Conservation (phyloP, 495 filamentous ascomycete species). For the Podospora comata region DNA sequence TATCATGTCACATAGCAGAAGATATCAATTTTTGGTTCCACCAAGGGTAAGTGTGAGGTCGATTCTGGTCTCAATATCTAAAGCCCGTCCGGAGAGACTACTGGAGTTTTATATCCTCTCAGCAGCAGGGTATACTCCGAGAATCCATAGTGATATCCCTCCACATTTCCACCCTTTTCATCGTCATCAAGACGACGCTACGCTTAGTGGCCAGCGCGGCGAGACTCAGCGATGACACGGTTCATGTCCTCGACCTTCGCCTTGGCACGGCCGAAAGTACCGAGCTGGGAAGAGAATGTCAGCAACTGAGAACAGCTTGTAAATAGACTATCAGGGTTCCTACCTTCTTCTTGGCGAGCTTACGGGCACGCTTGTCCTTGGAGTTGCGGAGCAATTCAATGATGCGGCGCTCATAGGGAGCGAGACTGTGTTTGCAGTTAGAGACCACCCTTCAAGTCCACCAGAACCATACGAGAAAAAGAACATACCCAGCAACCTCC, state of each 20-base stretch:
- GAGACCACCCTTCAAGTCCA: background rate
- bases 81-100: background rate
- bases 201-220: slow-evolving; percentile 72
- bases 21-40: background rate
- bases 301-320: background rate
- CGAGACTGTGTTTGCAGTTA: slow-evolving; percentile 51
- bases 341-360: slow-evolving; percentile 95
- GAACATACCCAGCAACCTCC: slow-evolving; percentile 82
- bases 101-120: slow-evolving; percentile 5
- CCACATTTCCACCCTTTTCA: slow-evolving; percentile 10
- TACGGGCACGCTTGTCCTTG: slow-evolving; percentile 98
- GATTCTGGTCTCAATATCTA: background rate
- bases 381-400: slow-evolving; percentile 98
- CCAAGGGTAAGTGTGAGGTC: background rate
- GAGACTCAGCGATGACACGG: slow-evolving; percentile 95
- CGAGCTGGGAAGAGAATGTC: slow-evolving; percentile 51
- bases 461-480: background rate
- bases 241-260: slow-evolving; percentile 98
- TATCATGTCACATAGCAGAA: background rate
- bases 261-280: slow-evolving; percentile 98
- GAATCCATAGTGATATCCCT: slow-evolving; percentile 18
- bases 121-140: slow-evolving; percentile 2
- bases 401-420: slow-evolving; percentile 96
- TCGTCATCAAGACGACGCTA: slow-evolving; percentile 12
- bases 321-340: slow-evolving; percentile 19